Evolutionary conservation across 108 stramenopile species (phyloP), one percentile per base, ranked within the genome.

Genomic region (Cyclotella choctawhatcheeana): DNA sequence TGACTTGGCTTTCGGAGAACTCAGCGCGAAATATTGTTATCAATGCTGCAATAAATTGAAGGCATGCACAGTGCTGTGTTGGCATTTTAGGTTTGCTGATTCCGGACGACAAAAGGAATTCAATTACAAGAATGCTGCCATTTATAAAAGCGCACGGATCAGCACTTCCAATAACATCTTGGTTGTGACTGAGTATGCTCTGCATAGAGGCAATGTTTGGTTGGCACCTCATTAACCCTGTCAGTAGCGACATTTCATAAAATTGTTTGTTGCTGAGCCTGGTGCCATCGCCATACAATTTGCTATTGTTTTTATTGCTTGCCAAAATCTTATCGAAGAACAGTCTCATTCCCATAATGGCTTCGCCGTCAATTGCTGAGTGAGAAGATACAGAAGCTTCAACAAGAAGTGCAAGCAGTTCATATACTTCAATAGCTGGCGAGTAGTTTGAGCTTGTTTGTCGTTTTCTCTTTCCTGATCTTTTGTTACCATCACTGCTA

Each of bases 381-480:
- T 56, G 45, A 22, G 53, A 30, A 13, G 30, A 54, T 21, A 52
- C 50, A 2, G 56, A 31, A 20, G 70, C 29, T 48, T 58, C 56
- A 25, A 62, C 58, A 21, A 78, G 58, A 43, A 64, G 10, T 66
- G 54, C 64, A 32, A 64, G 60, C 2, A 78, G 56, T 17, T 30
- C 56, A 47, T 20, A 20, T 20, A 55, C 58, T 25, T 66, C 77
- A 58, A 20, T 22, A 7, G 30, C 0, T 53, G 30, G 24, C 3
- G 22, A n/a, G 67, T 29, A 32, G 29, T 27, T 30, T 44, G 40
- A 47, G 33, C 25, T 47, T 40, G 26, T 2, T 47, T 47, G 64
- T 55, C 76, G 52, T 54, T 71, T 71, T 18, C 77, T 53, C 44
- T 71, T 78, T 30, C 56, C 63, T 24, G 30, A 34, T n/a, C n/a